Evolutionary conservation across 352 stramenopile species (phyloP).

Genomic region (Phytophthora macrochlamydospora): DNA sequence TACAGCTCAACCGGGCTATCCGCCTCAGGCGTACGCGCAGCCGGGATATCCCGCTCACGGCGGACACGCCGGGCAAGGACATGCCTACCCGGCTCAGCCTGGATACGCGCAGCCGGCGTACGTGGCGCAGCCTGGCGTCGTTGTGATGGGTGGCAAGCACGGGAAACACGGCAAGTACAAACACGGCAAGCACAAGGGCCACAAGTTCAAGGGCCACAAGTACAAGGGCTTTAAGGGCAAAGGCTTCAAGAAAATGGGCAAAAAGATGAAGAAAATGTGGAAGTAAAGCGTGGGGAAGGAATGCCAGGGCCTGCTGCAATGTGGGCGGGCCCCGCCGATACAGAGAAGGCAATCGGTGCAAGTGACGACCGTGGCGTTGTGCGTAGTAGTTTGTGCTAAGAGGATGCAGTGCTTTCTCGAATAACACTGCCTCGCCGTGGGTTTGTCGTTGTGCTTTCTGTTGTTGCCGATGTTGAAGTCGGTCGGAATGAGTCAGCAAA

Average conservation of each 20-base stretch:
- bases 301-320: no score
- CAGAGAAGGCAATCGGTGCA: no score
- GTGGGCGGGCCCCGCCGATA: no score
- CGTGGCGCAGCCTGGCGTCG: conserved; percentile 40
- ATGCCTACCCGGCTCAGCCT: conserved; percentile 40
- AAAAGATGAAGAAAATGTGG: conserved; percentile 60
- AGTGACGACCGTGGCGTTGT: no score
- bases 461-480: no score
- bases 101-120: conserved; percentile 41
- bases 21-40: conserved; percentile 16
- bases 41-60: conserved; percentile 37
- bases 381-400: no score
- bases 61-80: neutral
- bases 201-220: conserved; percentile 42
- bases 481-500: no score
- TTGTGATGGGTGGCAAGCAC: conserved; percentile 36
- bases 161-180: conserved; percentile 47
- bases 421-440: no score
- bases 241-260: conserved; percentile 43
- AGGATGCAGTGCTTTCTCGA: no score
- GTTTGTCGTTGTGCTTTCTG: no score
- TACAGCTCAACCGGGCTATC: conserved; percentile 25
- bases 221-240: conserved; percentile 38
- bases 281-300: conserved; percentile 23
- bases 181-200: conserved; percentile 37